Evolutionary conservation across 2,329 filamentous ascomycete species (phyloP).

Genomic region (Cordyceps fumosorosea): DNA sequence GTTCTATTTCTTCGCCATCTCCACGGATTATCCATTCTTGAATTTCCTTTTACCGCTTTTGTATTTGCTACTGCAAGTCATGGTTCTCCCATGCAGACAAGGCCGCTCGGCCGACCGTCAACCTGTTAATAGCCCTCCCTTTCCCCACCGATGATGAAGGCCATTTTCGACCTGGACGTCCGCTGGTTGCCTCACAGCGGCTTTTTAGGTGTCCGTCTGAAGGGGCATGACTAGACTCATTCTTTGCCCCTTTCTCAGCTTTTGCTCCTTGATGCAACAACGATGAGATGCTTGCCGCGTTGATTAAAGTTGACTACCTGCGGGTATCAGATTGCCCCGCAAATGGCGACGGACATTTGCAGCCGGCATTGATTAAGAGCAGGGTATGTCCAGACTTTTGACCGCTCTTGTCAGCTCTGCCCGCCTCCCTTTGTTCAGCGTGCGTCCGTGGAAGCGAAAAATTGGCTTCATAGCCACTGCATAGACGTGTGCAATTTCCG

Average conservation of each 20-base stretch:
- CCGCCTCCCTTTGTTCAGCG: not conserved
- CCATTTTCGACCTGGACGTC: not conserved
- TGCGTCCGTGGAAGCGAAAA: not conserved
- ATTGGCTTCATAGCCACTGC: not conserved
- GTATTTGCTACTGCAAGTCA: not conserved
- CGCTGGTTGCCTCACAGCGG: no score
- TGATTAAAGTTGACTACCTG: not conserved
- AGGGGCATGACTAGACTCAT: not conserved
- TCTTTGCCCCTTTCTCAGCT: not conserved
- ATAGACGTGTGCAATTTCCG: not conserved
- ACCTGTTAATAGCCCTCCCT: not conserved
- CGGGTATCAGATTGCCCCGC: not conserved
- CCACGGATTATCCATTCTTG: no score
- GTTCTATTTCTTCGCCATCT: not conserved
- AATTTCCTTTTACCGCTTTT: not conserved
- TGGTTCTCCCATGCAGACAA: not conserved
- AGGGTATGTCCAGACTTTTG: not conserved
- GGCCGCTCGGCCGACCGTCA: not conserved
- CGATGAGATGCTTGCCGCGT: not conserved
- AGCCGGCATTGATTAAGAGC: not conserved
- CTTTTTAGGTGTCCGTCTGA: no score
- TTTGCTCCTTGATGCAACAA: not conserved
- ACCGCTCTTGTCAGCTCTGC: not conserved
- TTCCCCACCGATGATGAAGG: not conserved
- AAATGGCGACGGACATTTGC: not conserved